Base-by-base conservation (phyloP, 768 basidiomycete genomes). In the Hygrophoropsis aurantiaca region DNA sequence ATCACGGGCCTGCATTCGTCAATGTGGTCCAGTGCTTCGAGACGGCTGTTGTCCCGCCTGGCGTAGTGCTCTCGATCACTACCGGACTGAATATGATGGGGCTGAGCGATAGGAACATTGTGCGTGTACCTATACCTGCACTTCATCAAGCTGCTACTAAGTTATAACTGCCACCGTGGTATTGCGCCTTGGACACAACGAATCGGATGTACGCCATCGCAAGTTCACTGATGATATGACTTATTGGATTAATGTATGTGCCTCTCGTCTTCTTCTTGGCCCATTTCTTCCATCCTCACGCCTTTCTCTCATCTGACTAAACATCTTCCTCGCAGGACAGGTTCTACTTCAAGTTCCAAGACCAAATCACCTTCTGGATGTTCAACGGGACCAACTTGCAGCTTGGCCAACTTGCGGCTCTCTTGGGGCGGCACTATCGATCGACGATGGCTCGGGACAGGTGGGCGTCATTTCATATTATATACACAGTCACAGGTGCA, bases 361-460 rank as follows among this genome's bases (percentile, higher is more conserved):
- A 70, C 0, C 77, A 79, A 53, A 59, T 75, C 20, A 74, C 78
- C 4, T 79, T 79, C 55, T 84, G 79, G 80, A 62, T 79, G 4
- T 58, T 81, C 3, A 78, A 78, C 23, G 79, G 79, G 5, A 61
- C 68, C 24, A 75, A 78, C 47, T n/a, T n/a, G n/a, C n/a, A n/a
- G n/a, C n/a, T n/a, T n/a, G n/a, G n/a, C n/a, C n/a, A n/a, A n/a
- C n/a, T 67, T 79, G 33, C 25, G 64, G 7, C 55, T 80, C 18
- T 74, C 77, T 46, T 82, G 84, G 6, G 82, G 83, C 26, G 84
- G 84, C 10, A 81, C 80, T 2, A 68, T 87, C n/a, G 81, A n/a
- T n/a, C n/a, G n/a, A n/a, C n/a, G n/a, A 84, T 57, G 84, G 82
- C 15, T 73, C 75, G 24, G 84, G 84, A 10, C 82, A 85, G 65